Conservation (phyloP, 805 yeast genomes). For the Yamadazyma kitorensis region DNA sequence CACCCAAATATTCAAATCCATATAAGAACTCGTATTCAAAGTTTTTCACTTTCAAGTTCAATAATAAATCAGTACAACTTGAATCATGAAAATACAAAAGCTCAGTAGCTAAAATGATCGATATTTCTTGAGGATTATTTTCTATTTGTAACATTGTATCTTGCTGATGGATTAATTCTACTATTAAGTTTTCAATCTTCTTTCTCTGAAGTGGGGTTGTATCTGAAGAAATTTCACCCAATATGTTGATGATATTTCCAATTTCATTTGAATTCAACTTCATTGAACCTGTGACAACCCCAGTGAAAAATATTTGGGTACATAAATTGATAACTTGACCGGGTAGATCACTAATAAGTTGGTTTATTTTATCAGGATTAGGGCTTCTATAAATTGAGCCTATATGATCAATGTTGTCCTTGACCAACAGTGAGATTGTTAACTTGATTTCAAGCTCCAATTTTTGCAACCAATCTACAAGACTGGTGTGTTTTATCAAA, state of each 20-base stretch:
- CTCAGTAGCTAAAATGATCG: conserved; percentile 5
- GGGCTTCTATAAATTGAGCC: conserved; percentile 40
- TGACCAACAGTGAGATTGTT: conserved; percentile 42
- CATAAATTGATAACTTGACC: conserved; percentile 57
- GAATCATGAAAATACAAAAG: conserved; percentile 6
- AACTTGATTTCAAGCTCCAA: conserved; percentile 54
- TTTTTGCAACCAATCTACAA: conserved; percentile 60
- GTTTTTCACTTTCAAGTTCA: conserved; percentile 47
- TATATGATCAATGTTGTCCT: conserved; percentile 30
- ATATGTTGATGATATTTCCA: not conserved
- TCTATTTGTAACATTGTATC: conserved; percentile 28
- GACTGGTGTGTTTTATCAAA: conserved; percentile 35
- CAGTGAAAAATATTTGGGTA: conserved; percentile 51
- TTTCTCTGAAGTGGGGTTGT: conserved; percentile 20
- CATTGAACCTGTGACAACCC: not conserved
- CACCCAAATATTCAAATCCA: conserved; percentile 82
- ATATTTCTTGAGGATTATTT: conserved; percentile 8
- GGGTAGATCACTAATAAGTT: conserved; percentile 29
- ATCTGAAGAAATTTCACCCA: conserved; percentile 1
- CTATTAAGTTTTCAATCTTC: conserved; percentile 57
- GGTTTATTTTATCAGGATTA: conserved; percentile 4
- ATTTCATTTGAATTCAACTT: not conserved
- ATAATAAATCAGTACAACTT: conserved; percentile 20
- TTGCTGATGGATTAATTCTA: conserved; percentile 63
- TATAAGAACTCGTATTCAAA: conserved; percentile 52